Conservation (phyloP, 495 filamentous ascomycete genomes). For the Penicillium daleae region DNA sequence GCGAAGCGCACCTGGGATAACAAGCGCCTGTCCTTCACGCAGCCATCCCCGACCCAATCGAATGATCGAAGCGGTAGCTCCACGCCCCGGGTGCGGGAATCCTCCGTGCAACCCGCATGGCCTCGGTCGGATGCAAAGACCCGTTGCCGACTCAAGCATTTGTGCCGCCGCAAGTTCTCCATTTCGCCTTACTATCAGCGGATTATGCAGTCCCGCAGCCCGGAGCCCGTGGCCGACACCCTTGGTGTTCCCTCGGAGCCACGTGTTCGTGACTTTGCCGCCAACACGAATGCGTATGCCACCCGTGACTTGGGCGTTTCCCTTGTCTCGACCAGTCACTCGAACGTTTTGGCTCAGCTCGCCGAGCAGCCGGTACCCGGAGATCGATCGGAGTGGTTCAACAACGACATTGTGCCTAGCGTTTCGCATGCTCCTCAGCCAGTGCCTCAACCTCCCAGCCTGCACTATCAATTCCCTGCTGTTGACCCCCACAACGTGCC, state of each 20-base stretch:
- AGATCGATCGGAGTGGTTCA: conserved; percentile 40
- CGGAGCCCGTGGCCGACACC: conserved; percentile 69
- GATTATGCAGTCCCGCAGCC: conserved; percentile 72
- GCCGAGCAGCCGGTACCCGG: conserved; percentile 40
- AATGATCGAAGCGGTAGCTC: conserved; percentile 61
- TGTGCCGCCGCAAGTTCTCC: conserved; percentile 77
- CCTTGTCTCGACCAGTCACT: conserved; percentile 75
- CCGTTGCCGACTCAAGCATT: conserved; percentile 74
- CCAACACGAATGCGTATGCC: conserved; percentile 52
- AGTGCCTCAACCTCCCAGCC: conserved; percentile 16
- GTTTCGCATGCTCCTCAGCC: not conserved
- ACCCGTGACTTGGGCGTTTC: conserved; percentile 87
- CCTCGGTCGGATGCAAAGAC: conserved; percentile 83
- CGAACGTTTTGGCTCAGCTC: conserved; percentile 70
- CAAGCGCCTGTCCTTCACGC: conserved; percentile 23
- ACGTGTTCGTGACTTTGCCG: conserved; percentile 27
- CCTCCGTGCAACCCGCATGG: conserved; percentile 59
- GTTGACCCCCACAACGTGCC: conserved; percentile 32
- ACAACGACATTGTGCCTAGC: conserved; percentile 30
- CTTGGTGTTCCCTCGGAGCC: conserved; percentile 31
- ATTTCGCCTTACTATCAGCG: conserved; percentile 70
- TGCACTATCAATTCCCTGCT: conserved; percentile 19
- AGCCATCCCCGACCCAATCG: conserved; percentile 11
- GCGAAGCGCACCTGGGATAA: conserved; percentile 80
- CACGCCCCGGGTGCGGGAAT: conserved; percentile 56